phyloP scores from a whole-genome alignment of 192 early-diverging fungal genomes.

The Chytriomyces hyalinus region DNA sequence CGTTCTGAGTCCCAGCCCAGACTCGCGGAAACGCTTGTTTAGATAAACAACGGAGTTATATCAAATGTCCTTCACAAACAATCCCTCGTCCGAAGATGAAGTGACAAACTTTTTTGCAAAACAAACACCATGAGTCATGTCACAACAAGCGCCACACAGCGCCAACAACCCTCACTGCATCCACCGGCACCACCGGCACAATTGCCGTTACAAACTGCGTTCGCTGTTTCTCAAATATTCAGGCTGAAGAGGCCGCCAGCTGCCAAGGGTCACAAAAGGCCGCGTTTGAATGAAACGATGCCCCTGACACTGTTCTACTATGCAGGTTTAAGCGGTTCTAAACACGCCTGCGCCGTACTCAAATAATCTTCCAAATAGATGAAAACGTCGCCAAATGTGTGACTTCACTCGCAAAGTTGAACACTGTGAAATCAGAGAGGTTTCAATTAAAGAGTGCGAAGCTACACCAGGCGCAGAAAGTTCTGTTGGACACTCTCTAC shows the following conservation, averaged over 20 bases:
- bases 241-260: constrained; percentile 26
- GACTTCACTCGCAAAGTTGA: constrained; percentile 31
- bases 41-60: too few species aligned
- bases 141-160: not conserved
- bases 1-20: too few species aligned
- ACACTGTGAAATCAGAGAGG: constrained; percentile 21
- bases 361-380: constrained; percentile 30
- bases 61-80: too few species aligned
- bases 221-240: constrained; percentile 50
- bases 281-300: constrained; percentile 50
- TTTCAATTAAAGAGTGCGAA: constrained; percentile 49
- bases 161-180: not conserved
- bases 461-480: constrained; percentile 64
- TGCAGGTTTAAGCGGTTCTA: constrained; percentile 36
- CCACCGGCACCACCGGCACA: not conserved
- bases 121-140: not conserved
- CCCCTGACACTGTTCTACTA: constrained; percentile 49
- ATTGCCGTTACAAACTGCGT: constrained; percentile 26
- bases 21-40: too few species aligned
- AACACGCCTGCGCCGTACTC: not conserved
- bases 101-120: not conserved
- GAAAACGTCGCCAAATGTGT: constrained; percentile 40
- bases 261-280: constrained; percentile 26
- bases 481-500: constrained; percentile 61
- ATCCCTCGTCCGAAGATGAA: too few species aligned